These are phyloP conservation scores for Apophysomyces ossiformis DNA, from an alignment of 371 early-diverging fungal genomes.

Conservation along the genomic window DNA sequence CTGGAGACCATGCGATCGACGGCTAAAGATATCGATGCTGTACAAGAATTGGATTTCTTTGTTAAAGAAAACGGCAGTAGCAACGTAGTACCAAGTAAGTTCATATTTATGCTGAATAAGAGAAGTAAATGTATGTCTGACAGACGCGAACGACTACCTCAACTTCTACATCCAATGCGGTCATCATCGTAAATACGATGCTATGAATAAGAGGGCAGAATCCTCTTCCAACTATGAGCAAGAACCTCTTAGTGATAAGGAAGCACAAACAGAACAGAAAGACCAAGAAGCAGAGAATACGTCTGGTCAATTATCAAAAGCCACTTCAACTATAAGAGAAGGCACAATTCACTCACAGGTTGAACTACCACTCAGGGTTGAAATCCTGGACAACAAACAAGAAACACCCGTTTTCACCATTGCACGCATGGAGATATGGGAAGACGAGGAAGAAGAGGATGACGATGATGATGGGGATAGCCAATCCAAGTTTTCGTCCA, in stretches of 20 bases:
- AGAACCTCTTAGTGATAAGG: background rate
- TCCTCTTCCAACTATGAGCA: background rate
- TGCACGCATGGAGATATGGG: constrained; percentile 1
- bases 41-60: constrained; percentile 1
- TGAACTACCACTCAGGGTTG: background rate
- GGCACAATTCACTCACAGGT: background rate
- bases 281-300: background rate
- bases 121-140: background rate
- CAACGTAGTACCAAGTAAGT: background rate
- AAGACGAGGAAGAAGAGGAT: background rate
- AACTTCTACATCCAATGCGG: constrained; percentile 53
- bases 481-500: background rate
- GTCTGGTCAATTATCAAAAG: background rate
- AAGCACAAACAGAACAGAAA: background rate
- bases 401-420: background rate
- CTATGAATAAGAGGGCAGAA: constrained; percentile 47
- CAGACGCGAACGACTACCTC: background rate
- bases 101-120: background rate
- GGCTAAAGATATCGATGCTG: background rate
- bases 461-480: background rate
- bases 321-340: background rate
- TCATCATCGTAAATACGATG: constrained; percentile 62
- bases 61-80: constrained; percentile 5
- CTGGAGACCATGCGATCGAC: background rate
- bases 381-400: background rate